Evolutionary conservation across 345 rosid species (phyloP).

Genomic region (Aquilaria sinensis): DNA sequence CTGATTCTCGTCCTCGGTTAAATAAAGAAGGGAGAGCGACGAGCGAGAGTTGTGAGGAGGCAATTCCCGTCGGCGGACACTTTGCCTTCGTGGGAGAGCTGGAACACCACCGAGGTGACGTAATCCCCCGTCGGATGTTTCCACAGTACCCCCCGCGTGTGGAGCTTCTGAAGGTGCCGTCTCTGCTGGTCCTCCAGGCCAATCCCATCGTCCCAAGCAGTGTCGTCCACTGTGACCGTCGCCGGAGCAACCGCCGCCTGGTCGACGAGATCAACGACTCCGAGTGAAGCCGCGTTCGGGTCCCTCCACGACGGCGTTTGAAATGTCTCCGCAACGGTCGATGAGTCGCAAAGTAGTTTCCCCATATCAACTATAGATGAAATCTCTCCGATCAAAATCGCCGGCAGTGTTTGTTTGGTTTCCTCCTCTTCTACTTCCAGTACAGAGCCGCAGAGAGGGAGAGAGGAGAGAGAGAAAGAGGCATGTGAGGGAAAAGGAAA

Average conservation of each 20-base stretch:
- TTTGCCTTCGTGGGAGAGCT: conserved; percentile 84
- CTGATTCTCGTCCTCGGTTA: no score
- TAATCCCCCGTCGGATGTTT: conserved; percentile 48
- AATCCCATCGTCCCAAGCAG: conserved; percentile 70
- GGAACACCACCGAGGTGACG: conserved; percentile 62
- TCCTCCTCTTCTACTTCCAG: conserved; percentile 14
- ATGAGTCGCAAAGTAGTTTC: conserved; percentile 70
- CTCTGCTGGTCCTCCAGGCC: conserved; percentile 93
- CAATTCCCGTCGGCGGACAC: conserved; percentile 97
- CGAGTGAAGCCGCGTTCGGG: conserved; percentile 26
- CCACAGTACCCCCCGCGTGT: conserved; percentile 84
- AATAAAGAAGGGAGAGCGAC: no score
- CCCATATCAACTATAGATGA: conserved; percentile 43
- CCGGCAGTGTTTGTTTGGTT: neutral
- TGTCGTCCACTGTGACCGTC: neutral
- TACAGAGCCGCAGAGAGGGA: conserved; percentile 19
- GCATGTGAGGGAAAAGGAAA: no score
- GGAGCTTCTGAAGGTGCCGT: conserved; percentile 64
- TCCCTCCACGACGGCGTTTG: conserved; percentile 70
- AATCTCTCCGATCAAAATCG: neutral
- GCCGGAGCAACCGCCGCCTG: conserved; percentile 15
- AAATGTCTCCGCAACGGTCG: conserved; percentile 55
- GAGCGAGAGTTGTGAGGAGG: conserved; percentile 58
- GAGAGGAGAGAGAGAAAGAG: conserved; percentile 13
- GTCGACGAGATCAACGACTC: conserved; percentile 50